A percentile compares a stretch with the other conserved stretches of the same genome.
Evolutionary conservation across 441 rosid species (phyloP).

Genomic region (Eutrema salsugineum): DNA sequence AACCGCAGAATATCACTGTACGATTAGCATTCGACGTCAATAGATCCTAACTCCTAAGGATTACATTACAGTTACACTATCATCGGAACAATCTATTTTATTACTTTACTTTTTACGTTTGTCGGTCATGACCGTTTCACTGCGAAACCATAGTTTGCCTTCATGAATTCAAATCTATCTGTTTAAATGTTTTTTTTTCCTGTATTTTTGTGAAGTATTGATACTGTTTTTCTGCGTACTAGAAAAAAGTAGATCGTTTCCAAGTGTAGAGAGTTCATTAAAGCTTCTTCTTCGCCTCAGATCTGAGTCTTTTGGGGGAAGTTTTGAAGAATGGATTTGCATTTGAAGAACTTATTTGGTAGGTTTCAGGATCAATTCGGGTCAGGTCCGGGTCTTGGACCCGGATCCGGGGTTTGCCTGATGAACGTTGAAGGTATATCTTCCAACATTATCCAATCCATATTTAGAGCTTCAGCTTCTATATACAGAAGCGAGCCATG

Average conservation of each 20-base stretch:
- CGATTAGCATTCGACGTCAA: neutral
- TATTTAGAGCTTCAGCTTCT: conserved; percentile 63
- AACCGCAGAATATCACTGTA: neutral
- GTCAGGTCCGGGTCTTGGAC: conserved; percentile 79
- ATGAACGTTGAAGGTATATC: conserved; percentile 60
- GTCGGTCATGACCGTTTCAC: conserved; percentile 23
- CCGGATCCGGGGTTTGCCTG: conserved; percentile 68
- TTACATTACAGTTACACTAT: neutral
- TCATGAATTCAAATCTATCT: conserved; percentile 1
- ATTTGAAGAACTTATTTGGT: conserved; percentile 63
- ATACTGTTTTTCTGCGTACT: neutral
- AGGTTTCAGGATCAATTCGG: conserved; percentile 75
- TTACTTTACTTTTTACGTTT: neutral
- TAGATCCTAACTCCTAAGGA: too few relatives aligned
- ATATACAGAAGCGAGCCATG: conserved; percentile 74
- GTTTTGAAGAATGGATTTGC: conserved; percentile 52
- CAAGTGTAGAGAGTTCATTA: neutral
- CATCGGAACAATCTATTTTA: neutral
- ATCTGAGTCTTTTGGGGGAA: conserved; percentile 1
- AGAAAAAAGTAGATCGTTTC: neutral
- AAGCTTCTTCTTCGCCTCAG: neutral
- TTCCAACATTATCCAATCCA: conserved; percentile 47
- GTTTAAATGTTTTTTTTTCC: neutral
- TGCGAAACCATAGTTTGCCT: neutral
- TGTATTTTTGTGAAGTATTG: neutral